A percentile compares a stretch with the other conserved stretches of the same genome.
Conservation (phyloP, 2,329 filamentous ascomycete species). For the Keithomyces neogunnii region DNA sequence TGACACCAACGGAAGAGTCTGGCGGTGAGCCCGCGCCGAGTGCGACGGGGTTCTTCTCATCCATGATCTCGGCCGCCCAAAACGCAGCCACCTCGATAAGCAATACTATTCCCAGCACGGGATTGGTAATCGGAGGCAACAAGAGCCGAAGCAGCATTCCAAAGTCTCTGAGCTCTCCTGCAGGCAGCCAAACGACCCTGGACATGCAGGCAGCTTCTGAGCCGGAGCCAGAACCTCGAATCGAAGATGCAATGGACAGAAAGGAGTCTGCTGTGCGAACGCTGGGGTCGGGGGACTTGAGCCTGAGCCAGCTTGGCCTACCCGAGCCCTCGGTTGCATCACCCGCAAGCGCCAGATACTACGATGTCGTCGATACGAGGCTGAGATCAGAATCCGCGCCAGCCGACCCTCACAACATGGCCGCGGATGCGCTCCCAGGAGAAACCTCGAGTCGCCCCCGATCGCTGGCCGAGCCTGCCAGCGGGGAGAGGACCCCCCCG, state of each 20-base stretch:
- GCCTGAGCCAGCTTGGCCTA: slow-evolving; percentile 81
- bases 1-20: slow-evolving; percentile 70
- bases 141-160: slow-evolving; percentile 21
- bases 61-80: slow-evolving; percentile 85
- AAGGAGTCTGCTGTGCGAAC: slow-evolving; percentile 79
- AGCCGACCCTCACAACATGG: slow-evolving; percentile 28
- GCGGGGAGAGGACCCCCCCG: slow-evolving; percentile 56
- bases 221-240: slow-evolving; percentile 21
- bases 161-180: slow-evolving; percentile 17
- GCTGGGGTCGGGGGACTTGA: slow-evolving; percentile 79
- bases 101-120: slow-evolving; percentile 63
- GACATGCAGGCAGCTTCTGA: slow-evolving; percentile 24
- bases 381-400: slow-evolving; percentile 52
- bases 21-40: slow-evolving; percentile 48
- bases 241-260: slow-evolving; percentile 34
- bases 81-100: slow-evolving; percentile 74
- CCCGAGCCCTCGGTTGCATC: slow-evolving; percentile 49
- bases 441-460: slow-evolving; percentile 33
- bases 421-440: slow-evolving; percentile 22
- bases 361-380: slow-evolving; percentile 38
- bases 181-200: slow-evolving; percentile 26
- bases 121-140: slow-evolving; percentile 41
- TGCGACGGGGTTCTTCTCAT: slow-evolving; percentile 78
- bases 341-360: slow-evolving; percentile 47
- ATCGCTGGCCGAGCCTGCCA: slow-evolving; percentile 41